Conservation (phyloP, 202 grass and related monocot genomes). For the Zoysia matrella region DNA sequence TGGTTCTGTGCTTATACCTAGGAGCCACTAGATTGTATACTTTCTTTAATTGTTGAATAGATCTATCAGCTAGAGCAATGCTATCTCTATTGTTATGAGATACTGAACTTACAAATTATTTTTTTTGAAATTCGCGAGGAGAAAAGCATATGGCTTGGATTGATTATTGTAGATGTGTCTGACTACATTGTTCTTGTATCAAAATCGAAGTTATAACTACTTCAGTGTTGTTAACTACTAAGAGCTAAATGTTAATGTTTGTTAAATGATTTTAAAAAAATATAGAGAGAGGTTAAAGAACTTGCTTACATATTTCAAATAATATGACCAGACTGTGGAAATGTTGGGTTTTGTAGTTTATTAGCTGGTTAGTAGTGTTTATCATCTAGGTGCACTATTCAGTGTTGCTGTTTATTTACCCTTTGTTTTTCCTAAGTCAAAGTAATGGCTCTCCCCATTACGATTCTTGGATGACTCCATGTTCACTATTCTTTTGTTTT, state of each 20-base stretch:
- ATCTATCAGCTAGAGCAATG: constrained; percentile 14
- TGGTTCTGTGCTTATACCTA: background rate
- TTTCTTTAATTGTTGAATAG: constrained; percentile 11
- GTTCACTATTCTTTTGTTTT: constrained; percentile 20
- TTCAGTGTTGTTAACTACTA: background rate
- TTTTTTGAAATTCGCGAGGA: background rate
- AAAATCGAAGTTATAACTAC: background rate
- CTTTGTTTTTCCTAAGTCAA: constrained; percentile 27
- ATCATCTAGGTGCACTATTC: background rate
- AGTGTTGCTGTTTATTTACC: constrained; percentile 10
- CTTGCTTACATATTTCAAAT: background rate
- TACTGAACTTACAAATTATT: background rate
- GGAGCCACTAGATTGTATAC: constrained; percentile 27
- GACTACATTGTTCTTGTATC: background rate
- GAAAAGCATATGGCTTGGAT: background rate
- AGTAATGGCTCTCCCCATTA: background rate
- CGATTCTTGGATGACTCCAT: constrained; percentile 32
- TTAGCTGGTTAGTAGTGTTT: background rate
- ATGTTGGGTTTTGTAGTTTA: background rate
- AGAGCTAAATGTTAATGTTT: constrained; percentile 16
- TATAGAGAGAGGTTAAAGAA: too few relatives aligned
- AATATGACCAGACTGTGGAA: constrained; percentile 20
- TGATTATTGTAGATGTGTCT: background rate
- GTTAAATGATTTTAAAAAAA: constrained; percentile 7
- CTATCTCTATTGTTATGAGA: background rate